Evolutionary conservation across 2,329 filamentous ascomycete genomes (phyloP).

Genomic region (Coniochaeta hoffmannii): DNA sequence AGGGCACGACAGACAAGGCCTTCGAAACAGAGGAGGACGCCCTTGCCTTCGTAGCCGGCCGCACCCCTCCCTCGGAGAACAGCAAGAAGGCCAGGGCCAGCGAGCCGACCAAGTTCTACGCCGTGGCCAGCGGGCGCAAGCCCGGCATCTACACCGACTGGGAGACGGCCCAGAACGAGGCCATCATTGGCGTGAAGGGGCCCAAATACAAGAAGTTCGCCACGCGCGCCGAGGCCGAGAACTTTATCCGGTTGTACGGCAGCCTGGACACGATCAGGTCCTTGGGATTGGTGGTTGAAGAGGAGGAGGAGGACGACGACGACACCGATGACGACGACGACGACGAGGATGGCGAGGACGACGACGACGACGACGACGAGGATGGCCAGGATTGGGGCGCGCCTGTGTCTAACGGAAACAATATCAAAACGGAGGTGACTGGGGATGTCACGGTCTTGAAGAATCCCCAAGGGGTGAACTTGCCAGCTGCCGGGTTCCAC

Average conservation of each 20-base stretch:
- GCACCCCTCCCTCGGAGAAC: conserved; percentile 32
- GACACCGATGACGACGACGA: conserved; percentile 24
- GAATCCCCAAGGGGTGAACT: conserved; percentile 5
- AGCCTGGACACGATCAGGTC: conserved; percentile 34
- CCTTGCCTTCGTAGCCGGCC: conserved; percentile 65
- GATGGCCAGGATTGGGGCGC: conserved; percentile 23
- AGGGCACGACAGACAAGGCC: conserved; percentile 59
- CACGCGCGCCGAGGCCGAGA: conserved; percentile 65
- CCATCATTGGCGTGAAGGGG: conserved; percentile 66
- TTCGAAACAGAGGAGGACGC: conserved; percentile 70
- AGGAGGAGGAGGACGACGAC: conserved; percentile 14
- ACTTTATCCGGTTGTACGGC: conserved; percentile 56
- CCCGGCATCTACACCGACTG: conserved; percentile 58
- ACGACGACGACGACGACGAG: conserved; percentile 35
- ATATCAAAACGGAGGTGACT: conserved; percentile 18
- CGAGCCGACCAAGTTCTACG: conserved; percentile 45
- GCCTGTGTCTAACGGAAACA: background rate
- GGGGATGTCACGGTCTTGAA: conserved; percentile 14
- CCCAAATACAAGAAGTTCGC: conserved; percentile 62
- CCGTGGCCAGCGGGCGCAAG: conserved; percentile 49
- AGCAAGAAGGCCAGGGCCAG: conserved; percentile 18
- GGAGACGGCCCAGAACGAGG: conserved; percentile 58
- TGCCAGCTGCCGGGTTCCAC: background rate
- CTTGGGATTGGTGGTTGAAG: conserved; percentile 16
- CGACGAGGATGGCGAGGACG: conserved; percentile 31